A percentile compares a stretch with the other conserved stretches of the same genome.
These are phyloP conservation scores for Limtongia smithiae DNA, from an alignment of 805 yeast species.

Conservation along the genomic window DNA sequence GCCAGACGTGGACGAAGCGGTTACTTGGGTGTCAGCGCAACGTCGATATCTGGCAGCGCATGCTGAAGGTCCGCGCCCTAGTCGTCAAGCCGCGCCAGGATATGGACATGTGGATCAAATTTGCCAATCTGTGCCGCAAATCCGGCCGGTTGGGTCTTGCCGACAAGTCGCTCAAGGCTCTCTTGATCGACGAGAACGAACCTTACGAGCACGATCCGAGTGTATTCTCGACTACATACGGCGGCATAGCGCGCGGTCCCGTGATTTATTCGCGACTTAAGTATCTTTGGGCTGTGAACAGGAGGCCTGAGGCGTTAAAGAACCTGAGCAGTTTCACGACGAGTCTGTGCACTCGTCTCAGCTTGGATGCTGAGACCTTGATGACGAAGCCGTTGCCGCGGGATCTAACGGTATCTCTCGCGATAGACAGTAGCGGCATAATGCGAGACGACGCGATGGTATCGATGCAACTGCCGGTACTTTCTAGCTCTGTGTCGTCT, in stretches of 20 bases:
- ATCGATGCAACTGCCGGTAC: not conserved
- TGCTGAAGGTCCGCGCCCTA: constrained; percentile 86
- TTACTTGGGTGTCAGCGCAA: constrained; percentile 90
- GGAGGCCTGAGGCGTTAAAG: constrained; percentile 76
- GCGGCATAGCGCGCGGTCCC: constrained; percentile 85
- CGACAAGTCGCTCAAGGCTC: constrained; percentile 78
- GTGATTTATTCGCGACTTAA: constrained; percentile 96
- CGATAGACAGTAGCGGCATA: not conserved
- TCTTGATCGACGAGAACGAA: constrained; percentile 56
- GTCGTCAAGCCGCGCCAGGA: constrained; percentile 95
- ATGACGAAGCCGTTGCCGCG: constrained; percentile 83
- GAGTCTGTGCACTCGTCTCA: constrained; percentile 81
- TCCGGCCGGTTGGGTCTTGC: constrained; percentile 90
- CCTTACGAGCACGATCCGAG: constrained; percentile 45
- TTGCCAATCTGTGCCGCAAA: constrained; percentile 92
- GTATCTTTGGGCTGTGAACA: constrained; percentile 95
- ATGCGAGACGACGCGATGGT: no score
- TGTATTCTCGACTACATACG: constrained; percentile 3
- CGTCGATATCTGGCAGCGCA: constrained; percentile 98
- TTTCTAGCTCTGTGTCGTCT: constrained; percentile 4
- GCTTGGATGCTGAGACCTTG: constrained; percentile 71
- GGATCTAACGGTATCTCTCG: constrained; percentile 33
- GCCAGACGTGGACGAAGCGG: constrained; percentile 92
- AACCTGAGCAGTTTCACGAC: constrained; percentile 88
- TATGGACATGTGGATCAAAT: constrained; percentile 96